These are phyloP conservation scores for Cylindrotheca closterium DNA, from an alignment of 108 stramenopile species.

Conservation along the genomic window DNA sequence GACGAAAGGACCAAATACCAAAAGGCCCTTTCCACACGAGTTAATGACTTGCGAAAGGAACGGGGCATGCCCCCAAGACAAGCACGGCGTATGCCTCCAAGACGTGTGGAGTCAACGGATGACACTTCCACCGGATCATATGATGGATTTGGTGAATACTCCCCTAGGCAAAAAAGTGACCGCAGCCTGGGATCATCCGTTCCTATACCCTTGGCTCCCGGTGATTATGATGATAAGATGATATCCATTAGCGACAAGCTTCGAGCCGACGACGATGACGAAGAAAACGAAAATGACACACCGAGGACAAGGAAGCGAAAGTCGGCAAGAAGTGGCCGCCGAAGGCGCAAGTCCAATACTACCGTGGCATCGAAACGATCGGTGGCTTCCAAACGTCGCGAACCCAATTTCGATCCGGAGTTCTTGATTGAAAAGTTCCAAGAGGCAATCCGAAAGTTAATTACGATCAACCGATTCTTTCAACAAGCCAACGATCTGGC, in stretches of 20 bases:
- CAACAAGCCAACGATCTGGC: neutral
- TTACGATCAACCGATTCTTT: neutral
- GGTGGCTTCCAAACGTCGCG: neutral
- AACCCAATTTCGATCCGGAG: neutral
- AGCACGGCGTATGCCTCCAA: neutral
- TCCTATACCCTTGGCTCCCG: neutral
- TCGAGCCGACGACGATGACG: no score
- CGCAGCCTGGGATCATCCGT: neutral
- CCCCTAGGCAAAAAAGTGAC: neutral
- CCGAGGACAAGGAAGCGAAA: no score
- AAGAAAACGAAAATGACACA: no score
- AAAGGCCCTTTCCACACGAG: neutral
- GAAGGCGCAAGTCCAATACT: neutral
- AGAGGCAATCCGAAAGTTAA: neutral
- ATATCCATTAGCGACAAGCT: neutral
- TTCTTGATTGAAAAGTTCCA: neutral
- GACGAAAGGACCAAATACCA: neutral
- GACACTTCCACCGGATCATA: neutral
- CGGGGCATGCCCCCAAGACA: no score
- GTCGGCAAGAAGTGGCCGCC: no score
- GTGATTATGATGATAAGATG: neutral
- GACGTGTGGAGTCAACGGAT: neutral
- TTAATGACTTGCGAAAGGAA: neutral
- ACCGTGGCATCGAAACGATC: neutral
- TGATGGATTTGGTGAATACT: neutral